phyloP scores from a whole-genome alignment of 352 stramenopile genomes.

The Globisporangium cylindrosporum region DNA sequence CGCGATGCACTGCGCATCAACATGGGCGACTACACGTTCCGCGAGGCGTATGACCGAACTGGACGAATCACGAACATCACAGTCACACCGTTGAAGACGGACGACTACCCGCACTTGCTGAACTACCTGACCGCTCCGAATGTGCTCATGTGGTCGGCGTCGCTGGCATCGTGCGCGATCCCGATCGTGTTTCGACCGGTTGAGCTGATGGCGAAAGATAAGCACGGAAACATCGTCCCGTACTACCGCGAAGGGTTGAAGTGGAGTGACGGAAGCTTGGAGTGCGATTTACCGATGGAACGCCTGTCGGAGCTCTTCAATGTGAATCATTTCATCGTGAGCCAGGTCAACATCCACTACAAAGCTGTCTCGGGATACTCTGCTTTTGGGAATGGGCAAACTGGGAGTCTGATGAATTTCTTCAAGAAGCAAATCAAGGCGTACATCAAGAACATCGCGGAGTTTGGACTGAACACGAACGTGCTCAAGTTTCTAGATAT shows the following conservation, averaged over 20 bases:
- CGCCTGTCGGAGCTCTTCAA: conserved; percentile 97
- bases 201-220: conserved; percentile 94
- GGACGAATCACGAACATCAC: conserved; percentile 99
- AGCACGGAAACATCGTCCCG: conserved; percentile 74
- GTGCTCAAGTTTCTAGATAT: conserved; percentile 85
- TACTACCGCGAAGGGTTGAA: conserved; percentile 82
- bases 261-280: conserved; percentile 94
- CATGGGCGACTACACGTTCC: conserved; percentile 98
- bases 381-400: conserved; percentile 71
- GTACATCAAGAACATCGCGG: conserved; percentile 87
- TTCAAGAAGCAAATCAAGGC: conserved; percentile 94
- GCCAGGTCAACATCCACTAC: conserved; percentile 91
- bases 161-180: conserved; percentile 93
- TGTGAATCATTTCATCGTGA: conserved; percentile 99
- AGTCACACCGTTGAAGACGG: conserved; percentile 88
- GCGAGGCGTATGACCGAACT: conserved; percentile 97
- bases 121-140: conserved; percentile 99
- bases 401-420: conserved; percentile 89
- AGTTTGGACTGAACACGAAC: conserved; percentile 83
- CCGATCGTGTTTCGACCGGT: conserved; percentile 94
- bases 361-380: conserved; percentile 82
- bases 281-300: conserved; percentile 96
- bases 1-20: conserved; percentile 75
- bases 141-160: conserved; percentile 97
- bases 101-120: conserved; percentile 95